phyloP scores from a whole-genome alignment of 169 alveolate species.

The Eimeria acervulina region DNA sequence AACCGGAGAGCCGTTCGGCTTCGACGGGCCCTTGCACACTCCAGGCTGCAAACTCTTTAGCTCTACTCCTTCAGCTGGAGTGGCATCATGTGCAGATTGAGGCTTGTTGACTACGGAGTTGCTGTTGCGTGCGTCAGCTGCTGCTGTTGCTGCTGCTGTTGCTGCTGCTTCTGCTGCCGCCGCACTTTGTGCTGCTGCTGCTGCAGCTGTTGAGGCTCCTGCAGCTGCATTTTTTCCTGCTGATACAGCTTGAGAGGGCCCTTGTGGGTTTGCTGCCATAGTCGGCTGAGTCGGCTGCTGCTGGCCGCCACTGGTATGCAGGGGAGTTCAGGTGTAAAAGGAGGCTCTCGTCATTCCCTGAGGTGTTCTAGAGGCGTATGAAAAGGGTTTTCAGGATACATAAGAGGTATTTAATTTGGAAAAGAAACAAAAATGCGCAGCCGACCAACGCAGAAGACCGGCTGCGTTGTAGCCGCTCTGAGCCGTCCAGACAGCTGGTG shows the following conservation, averaged over 20 bases:
- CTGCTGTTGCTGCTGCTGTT: slow-evolving; percentile 25
- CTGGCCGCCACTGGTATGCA: neutral
- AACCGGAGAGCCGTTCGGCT: neutral
- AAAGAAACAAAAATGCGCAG: neutral
- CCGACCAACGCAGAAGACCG: neutral
- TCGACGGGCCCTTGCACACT: neutral
- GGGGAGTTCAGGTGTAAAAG: neutral
- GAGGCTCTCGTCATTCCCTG: slow-evolving; percentile 1
- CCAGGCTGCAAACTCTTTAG: neutral
- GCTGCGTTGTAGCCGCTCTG: neutral
- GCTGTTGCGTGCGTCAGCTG: neutral
- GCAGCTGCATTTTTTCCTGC: neutral
- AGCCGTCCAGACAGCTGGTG: slow-evolving; percentile 44
- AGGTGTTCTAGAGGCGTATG: too few species aligned
- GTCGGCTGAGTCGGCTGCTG: slow-evolving; percentile 5
- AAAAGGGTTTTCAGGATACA: neutral
- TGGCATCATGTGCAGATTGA: too few species aligned
- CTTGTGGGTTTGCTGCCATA: neutral
- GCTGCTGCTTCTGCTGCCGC: neutral
- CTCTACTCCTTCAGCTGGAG: neutral
- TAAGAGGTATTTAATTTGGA: too few species aligned
- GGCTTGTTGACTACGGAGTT: too few species aligned
- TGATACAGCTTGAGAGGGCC: neutral
- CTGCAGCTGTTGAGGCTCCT: neutral
- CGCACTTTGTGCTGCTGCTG: neutral